Base-by-base conservation (phyloP, 345 rosid species). In the Lepidium didymum region DNA sequence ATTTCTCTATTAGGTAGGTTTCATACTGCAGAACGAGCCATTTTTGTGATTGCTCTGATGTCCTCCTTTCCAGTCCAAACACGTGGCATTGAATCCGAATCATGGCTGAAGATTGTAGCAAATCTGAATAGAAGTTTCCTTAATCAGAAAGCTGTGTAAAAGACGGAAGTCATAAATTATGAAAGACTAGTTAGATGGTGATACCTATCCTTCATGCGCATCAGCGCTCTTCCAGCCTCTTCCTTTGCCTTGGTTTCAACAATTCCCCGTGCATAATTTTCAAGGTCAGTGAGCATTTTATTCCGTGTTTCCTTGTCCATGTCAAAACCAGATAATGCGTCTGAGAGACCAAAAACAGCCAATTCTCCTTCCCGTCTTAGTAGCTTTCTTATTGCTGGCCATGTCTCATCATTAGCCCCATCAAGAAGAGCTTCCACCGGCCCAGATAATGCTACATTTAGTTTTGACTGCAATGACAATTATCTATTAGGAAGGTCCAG, bases 21-120 rank as follows among this genome's bases (percentile, higher is more conserved):
- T 23, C 90, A 62, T 89, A 95, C 99, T 3, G 87, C 85, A 51
- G 89, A 85, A 68, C 97, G 94, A 77, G 98, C 97, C 72, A 80
- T 69, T 81, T 86, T 91, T 19, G 96, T 95, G 62, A 95, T 95
- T 36, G 92, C 90, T 73, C 94, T 85, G 79, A 95, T 87, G 73
- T 95, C 98, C 82, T 95, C 99, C 38, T 89, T 95, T 76, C 99
- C 98, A 5, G 89, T 91, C 99, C 99, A 95, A 67, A 95, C 81
- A 44, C 99, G 92, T 10, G 99, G 96, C 94, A 95, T 89, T 63
- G 99, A 95, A 68, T 95, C 99, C 64, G 96, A 72, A 81, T 91
- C 99, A 73, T 85, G 96, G 82, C 93, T 86, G 56, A 95, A 91
- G 70, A 95, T 75, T 69, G 78, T 83, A 49, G 98, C 70, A 83